Evolutionary conservation across 805 yeast species (phyloP).

Genomic region (Vanderwaltozyma verrucispora): DNA sequence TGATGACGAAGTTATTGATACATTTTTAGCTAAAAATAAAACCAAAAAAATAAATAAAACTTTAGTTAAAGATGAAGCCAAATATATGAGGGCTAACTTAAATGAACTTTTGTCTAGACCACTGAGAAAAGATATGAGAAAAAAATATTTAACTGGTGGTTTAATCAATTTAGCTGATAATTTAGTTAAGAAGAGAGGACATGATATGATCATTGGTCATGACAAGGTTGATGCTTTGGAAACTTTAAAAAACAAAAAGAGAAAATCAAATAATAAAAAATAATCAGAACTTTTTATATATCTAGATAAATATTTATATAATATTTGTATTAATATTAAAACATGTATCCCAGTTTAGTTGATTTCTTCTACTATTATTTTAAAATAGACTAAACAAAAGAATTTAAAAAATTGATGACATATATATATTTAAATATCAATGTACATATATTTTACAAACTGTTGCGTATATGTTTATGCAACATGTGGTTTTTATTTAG

Average conservation of each 20-base stretch:
- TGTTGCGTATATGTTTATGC: neutral
- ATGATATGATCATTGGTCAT: constrained; percentile 59
- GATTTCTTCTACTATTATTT: no score
- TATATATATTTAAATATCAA: no score
- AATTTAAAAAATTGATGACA: no score
- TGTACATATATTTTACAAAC: neutral
- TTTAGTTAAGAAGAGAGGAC: constrained; percentile 58
- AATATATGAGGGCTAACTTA: constrained; percentile 40
- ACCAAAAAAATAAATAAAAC: constrained; percentile 43
- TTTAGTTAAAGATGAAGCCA: constrained; percentile 40
- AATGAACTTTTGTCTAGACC: constrained; percentile 41
- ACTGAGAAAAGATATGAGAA: constrained; percentile 53
- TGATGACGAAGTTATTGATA: constrained; percentile 40
- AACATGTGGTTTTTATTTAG: no score
- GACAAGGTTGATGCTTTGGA: constrained; percentile 57
- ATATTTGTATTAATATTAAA: no score
- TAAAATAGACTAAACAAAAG: no score
- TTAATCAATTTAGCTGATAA: constrained; percentile 67
- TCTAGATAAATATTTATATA: no score
- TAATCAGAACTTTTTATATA: neutral
- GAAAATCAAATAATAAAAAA: constrained; percentile 2
- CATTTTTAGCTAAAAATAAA: constrained; percentile 49
- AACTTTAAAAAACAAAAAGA: constrained; percentile 35
- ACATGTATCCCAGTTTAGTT: no score
- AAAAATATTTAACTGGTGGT: constrained; percentile 74